These are phyloP conservation scores for Leucogyrophana mollusca DNA, from an alignment of 768 basidiomycete genomes.

Conservation along the genomic window DNA sequence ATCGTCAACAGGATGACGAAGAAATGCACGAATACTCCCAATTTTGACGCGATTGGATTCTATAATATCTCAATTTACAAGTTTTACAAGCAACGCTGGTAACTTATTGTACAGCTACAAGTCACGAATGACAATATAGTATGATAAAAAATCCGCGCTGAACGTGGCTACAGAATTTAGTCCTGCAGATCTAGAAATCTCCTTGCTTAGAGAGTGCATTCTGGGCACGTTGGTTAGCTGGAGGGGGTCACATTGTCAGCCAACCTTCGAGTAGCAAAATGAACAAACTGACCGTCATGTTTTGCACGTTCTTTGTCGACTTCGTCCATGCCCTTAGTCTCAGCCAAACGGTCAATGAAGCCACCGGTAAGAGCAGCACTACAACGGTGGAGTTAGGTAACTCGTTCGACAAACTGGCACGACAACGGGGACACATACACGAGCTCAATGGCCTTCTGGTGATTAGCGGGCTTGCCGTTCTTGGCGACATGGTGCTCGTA, in stretches of 20 bases:
- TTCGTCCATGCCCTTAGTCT: slow-evolving; percentile 23
- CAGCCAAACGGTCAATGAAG: slow-evolving; percentile 19
- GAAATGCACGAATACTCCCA: no score
- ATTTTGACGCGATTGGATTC: no score
- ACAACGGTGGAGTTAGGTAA: background rate
- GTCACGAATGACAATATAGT: no score
- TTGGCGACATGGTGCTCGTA: slow-evolving; percentile 20
- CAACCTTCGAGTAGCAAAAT: background rate
- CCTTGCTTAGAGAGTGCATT: slow-evolving; percentile 11
- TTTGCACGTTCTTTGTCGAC: slow-evolving; percentile 18
- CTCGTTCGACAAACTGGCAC: background rate
- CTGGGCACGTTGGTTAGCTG: slow-evolving; percentile 14
- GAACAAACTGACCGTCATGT: slow-evolving; percentile 16
- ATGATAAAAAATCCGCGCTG: no score
- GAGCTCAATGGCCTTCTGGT: slow-evolving; percentile 20
- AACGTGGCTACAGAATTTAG: no score
- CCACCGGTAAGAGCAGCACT: slow-evolving; percentile 26
- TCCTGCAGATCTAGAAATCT: slow-evolving; percentile 9
- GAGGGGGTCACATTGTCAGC: slow-evolving; percentile 1
- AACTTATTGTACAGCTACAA: no score
- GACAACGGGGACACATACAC: slow-evolving; percentile 17
- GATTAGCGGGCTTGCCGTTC: slow-evolving; percentile 21
- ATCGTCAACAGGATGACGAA: no score
- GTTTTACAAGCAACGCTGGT: no score
- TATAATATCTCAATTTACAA: no score